phyloP scores from a whole-genome alignment of 257 asterid species.

The Haberlea rhodopensis region DNA sequence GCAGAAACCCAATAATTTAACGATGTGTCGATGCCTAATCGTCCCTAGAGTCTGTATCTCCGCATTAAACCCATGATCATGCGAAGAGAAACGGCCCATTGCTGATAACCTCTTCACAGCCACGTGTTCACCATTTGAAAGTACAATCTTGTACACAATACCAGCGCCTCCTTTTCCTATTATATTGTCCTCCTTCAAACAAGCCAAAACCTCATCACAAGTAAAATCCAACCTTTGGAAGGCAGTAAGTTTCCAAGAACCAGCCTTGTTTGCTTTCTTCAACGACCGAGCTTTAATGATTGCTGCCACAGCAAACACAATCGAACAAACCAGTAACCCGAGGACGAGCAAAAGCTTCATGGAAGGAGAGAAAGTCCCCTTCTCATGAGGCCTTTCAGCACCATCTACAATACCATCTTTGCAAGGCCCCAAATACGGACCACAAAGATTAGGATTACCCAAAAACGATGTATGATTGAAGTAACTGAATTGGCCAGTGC shows the following conservation, averaged over 20 bases:
- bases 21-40: conserved; percentile 92
- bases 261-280: conserved; percentile 75
- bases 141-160: conserved; percentile 75
- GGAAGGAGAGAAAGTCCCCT: conserved; percentile 61
- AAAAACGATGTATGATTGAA: conserved; percentile 79
- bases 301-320: conserved; percentile 85
- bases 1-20: conserved; percentile 79
- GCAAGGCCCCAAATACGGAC: conserved; percentile 88
- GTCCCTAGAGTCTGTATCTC: conserved; percentile 95
- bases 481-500: conserved; percentile 84
- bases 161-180: conserved; percentile 99
- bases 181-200: conserved; percentile 84
- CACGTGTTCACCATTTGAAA: conserved; percentile 75
- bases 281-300: conserved; percentile 77
- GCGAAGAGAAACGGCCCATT: conserved; percentile 86
- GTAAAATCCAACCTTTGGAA: conserved; percentile 86
- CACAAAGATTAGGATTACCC: conserved; percentile 88
- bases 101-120: conserved; percentile 85
- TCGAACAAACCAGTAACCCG: conserved; percentile 81
- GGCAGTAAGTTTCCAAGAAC: conserved; percentile 94
- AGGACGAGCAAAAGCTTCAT: conserved; percentile 83
- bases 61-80: conserved; percentile 94
- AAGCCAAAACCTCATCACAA: conserved; percentile 77
- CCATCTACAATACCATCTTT: conserved; percentile 59
- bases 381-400: conserved; percentile 49